phyloP scores from a whole-genome alignment of 176 grass and related monocot genomes.

The Bromus sterilis region DNA sequence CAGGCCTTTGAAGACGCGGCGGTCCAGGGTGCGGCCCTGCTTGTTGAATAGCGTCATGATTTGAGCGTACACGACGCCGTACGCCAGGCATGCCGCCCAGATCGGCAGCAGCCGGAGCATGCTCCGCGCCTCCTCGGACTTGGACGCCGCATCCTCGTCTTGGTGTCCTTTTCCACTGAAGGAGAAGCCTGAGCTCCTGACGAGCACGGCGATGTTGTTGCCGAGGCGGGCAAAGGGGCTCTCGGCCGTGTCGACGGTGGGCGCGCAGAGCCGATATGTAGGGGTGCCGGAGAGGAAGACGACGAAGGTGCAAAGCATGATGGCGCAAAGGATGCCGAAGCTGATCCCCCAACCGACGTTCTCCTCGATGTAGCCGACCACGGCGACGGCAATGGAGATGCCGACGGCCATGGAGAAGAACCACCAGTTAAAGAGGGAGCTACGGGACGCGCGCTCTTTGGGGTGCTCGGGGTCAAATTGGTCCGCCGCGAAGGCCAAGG shows the following conservation, averaged over 20 bases:
- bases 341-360: not conserved
- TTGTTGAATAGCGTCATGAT: not conserved
- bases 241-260: not conserved
- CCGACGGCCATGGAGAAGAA: not conserved
- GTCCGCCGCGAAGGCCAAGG: not conserved
- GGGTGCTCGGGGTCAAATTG: not conserved
- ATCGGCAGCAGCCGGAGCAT: not conserved
- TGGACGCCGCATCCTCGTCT: not conserved
- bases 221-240: not conserved
- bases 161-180: not conserved
- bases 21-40: not conserved
- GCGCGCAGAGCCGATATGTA: not conserved
- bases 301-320: not conserved
- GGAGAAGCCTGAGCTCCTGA: not conserved
- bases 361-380: not conserved
- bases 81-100: not conserved
- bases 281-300: not conserved
- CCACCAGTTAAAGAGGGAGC: not conserved
- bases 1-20: not conserved
- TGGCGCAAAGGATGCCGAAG: not conserved
- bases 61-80: not conserved
- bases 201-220: not conserved
- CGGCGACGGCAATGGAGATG: not conserved
- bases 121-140: not conserved
- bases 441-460: not conserved